Conservation (phyloP, 164 flowering plant species). For the Chloranthus sessilifolius region DNA sequence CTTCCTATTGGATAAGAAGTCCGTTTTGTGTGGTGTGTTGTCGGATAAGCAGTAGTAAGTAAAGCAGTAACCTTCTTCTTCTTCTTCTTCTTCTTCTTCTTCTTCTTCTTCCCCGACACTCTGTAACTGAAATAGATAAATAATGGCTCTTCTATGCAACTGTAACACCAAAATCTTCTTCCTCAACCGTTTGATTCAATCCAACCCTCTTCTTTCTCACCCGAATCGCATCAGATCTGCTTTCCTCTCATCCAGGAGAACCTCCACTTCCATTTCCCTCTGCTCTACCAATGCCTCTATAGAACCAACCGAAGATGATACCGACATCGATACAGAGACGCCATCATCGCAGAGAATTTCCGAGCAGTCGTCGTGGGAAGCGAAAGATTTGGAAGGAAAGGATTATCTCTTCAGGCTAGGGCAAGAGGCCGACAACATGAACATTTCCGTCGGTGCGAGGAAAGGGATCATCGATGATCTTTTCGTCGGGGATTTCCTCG, state of each 20-base stretch:
- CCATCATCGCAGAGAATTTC: constrained; percentile 39
- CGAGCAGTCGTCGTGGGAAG: constrained; percentile 88
- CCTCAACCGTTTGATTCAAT: no score
- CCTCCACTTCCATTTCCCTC: neutral
- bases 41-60: no score
- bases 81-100: no score
- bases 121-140: no score
- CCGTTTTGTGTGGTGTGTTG: no score
- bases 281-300: neutral
- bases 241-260: constrained; percentile 8
- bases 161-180: no score
- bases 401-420: constrained; percentile 87
- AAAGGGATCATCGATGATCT: constrained; percentile 83
- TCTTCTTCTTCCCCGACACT: no score
- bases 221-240: no score
- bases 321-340: neutral
- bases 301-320: neutral
- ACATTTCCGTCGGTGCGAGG: constrained; percentile 79
- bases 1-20: no score
- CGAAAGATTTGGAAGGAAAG: constrained; percentile 68
- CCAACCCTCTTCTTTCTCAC: no score
- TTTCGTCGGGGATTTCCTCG: constrained; percentile 80
- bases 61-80: no score
- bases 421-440: constrained; percentile 80
- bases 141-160: no score